phyloP scores from a whole-genome alignment of 2,329 filamentous ascomycete species.

The Aspergillus clavatus region DNA sequence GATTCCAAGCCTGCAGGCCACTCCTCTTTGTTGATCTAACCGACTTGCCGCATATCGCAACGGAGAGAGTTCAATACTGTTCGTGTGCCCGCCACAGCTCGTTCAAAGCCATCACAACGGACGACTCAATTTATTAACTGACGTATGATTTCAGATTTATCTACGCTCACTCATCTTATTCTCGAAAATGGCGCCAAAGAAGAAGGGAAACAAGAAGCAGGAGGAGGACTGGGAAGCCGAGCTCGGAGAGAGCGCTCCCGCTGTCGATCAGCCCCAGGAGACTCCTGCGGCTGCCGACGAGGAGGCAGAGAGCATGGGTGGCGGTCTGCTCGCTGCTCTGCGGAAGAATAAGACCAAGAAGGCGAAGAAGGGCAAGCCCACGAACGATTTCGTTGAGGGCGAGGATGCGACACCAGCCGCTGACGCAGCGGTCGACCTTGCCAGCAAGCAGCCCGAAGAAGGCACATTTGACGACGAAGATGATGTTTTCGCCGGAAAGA shows the following conservation, averaged over 20 bases:
- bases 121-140: slow-evolving; percentile 1
- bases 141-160: not conserved
- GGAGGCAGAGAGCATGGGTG: slow-evolving; percentile 53
- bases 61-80: not conserved
- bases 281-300: slow-evolving; percentile 47
- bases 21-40: not conserved
- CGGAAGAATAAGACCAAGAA: slow-evolving; percentile 80
- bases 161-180: not conserved
- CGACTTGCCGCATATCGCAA: not conserved
- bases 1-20: not conserved
- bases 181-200: slow-evolving; percentile 78
- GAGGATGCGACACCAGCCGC: slow-evolving; percentile 51
- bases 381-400: slow-evolving; percentile 68
- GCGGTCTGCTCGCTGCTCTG: slow-evolving; percentile 73
- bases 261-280: slow-evolving; percentile 41
- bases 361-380: slow-evolving; percentile 79
- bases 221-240: slow-evolving; percentile 95
- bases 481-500: slow-evolving; percentile 75
- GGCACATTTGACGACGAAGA: slow-evolving; percentile 78
- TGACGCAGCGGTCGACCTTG: slow-evolving; percentile 42
- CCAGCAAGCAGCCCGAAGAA: slow-evolving; percentile 71
- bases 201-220: slow-evolving; percentile 82
- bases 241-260: slow-evolving; percentile 67
- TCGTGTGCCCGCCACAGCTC: slow-evolving; percentile 9
- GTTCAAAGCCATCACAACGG: not conserved